Base-by-base conservation (phyloP, 805 yeast genomes). In the Kazachstania psychrophila region DNA sequence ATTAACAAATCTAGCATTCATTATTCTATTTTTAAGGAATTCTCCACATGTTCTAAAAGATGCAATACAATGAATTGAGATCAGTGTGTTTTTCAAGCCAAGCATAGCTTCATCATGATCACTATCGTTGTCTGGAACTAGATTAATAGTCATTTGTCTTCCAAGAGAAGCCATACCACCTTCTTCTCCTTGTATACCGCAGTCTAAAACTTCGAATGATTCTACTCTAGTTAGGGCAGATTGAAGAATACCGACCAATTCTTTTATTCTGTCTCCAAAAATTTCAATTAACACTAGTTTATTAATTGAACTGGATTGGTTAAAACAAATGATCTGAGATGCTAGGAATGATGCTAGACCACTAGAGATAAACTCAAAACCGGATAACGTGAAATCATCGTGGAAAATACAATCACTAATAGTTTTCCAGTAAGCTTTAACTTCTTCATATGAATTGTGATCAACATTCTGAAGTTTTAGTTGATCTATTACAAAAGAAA, bases 141-240 rank as follows among this genome's bases (percentile, higher is more conserved):
- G 62, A 42, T 69, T 73, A 12, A 86, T 43, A 37, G 75, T 76
- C 28, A 86, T 61, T 54, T 84, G 94, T 39, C 74, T 77, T 0
- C 87, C 82, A 70, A 87, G 68, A 0, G 79, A 69, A 0, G 76
- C 65, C 2, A 83, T 71, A 19, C 74, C 72, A 16, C 57, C 58
- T 25, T 63, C 65, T 19, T 57, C 60, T 6, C 59, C 54, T 30
- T 48, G 56, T 22, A 62, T 36, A 2, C 83, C 49, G 38, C 61
- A 59, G 10, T 62, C 61, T 10, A 63, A 55, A 13, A 86, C 73
- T 28, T 76, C 80, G 54, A 86, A 83, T 0, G 79, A 64, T 53
- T 87, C 96, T 0, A 76, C 66, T 47, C 94, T 68, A 1, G 84
- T 75, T 16, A 86, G 58, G 0, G 84, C 75, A 38, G 82, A 87